Evolutionary conservation across 164 flowering plant genomes (phyloP).

Genomic region (Annona squamosa): DNA sequence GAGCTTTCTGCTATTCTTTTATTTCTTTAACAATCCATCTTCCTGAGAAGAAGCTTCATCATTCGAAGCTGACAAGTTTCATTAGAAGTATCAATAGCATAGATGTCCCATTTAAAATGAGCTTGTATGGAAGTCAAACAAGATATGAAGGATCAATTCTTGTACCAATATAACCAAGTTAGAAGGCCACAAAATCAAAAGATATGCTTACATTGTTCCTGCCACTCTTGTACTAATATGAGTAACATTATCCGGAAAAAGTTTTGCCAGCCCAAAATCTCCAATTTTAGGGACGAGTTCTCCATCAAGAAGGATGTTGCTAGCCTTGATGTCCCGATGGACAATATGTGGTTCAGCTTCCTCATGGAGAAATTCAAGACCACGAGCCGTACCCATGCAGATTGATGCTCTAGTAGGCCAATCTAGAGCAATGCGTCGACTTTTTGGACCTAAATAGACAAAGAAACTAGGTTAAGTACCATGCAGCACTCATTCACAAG

Average conservation of each 20-base stretch:
- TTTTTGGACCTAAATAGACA: slow-evolving; percentile 45
- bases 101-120: background rate
- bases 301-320: slow-evolving; percentile 74
- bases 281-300: slow-evolving; percentile 71
- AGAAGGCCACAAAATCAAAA: background rate
- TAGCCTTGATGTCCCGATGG: slow-evolving; percentile 85
- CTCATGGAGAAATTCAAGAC: slow-evolving; percentile 83
- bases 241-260: slow-evolving; percentile 80
- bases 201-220: slow-evolving; percentile 73
- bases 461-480: background rate
- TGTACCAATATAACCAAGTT: background rate
- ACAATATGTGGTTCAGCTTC: slow-evolving; percentile 62
- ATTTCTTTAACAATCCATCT: background rate
- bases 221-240: slow-evolving; percentile 87
- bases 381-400: slow-evolving; percentile 64
- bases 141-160: background rate
- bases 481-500: background rate
- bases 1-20: background rate
- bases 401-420: slow-evolving; percentile 69
- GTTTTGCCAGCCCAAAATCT: slow-evolving; percentile 88
- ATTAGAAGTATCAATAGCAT: background rate
- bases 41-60: background rate
- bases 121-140: background rate
- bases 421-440: slow-evolving; percentile 32
- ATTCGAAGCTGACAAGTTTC: background rate